These are phyloP conservation scores for Leishmania arabica DNA, from an alignment of 208 protist genomes.

Conservation along the genomic window DNA sequence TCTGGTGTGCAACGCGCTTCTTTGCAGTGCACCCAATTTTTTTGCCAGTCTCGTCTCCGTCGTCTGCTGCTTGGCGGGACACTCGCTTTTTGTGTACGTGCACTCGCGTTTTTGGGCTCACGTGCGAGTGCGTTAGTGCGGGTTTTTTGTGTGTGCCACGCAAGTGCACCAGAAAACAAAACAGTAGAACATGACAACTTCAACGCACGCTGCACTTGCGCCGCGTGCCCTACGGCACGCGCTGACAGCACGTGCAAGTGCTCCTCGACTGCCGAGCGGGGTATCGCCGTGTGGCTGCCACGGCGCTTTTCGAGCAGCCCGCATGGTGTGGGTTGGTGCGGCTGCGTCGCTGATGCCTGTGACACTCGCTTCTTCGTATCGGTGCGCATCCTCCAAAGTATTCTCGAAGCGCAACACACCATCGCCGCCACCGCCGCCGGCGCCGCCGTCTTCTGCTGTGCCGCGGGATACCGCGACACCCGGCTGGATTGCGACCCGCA, in stretches of 20 bases:
- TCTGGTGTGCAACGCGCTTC: neutral
- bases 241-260: neutral
- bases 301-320: neutral
- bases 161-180: neutral
- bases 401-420: neutral
- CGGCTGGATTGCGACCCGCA: conserved; percentile 23
- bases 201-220: neutral
- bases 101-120: no score
- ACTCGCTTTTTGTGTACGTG: neutral
- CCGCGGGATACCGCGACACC: neutral
- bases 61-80: neutral
- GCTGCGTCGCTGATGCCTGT: neutral
- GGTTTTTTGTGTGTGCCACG: neutral
- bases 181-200: neutral
- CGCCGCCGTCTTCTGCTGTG: conserved; percentile 1
- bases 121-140: neutral
- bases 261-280: neutral
- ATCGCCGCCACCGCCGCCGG: neutral
- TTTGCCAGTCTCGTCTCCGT: neutral
- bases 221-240: neutral
- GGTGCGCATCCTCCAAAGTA: neutral
- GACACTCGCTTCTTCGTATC: neutral
- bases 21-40: neutral
- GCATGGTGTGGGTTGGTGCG: neutral
- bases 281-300: neutral